These are phyloP conservation scores for Aeschynomene evenia DNA, from an alignment of 306 rosid species.

Conservation along the genomic window DNA sequence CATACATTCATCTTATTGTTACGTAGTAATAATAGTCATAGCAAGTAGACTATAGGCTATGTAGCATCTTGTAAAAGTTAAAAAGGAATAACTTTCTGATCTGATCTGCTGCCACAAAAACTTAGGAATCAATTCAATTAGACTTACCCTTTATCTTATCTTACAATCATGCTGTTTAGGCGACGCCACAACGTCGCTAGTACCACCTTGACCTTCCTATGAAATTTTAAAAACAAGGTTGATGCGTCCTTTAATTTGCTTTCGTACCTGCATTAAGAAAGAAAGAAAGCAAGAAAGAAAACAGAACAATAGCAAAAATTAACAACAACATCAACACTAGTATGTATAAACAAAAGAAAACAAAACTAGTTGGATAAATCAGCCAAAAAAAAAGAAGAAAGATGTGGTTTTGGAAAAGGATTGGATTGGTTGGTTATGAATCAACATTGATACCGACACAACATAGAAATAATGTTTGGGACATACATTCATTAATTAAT, in stretches of 20 bases:
- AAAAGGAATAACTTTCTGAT: constrained; percentile 35
- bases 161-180: constrained; percentile 3
- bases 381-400: constrained; percentile 7
- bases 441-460: constrained; percentile 54
- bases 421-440: constrained; percentile 50
- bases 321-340: background rate
- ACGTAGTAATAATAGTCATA: background rate
- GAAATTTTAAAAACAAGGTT: constrained; percentile 27
- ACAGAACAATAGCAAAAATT: background rate
- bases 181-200: constrained; percentile 28
- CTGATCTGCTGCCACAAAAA: background rate
- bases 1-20: background rate
- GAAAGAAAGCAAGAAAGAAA: background rate
- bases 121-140: constrained; percentile 22
- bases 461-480: constrained; percentile 3
- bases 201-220: constrained; percentile 22
- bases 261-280: background rate
- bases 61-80: constrained; percentile 27
- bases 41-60: background rate
- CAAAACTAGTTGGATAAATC: constrained; percentile 4
- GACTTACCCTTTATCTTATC: background rate
- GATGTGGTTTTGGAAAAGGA: constrained; percentile 31
- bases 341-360: background rate
- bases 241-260: constrained; percentile 1
- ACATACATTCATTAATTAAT: no score